Evolutionary conservation across 225 moss, liverwort and hornwort species (phyloP).

Genomic region (Marchantia paleacea): DNA sequence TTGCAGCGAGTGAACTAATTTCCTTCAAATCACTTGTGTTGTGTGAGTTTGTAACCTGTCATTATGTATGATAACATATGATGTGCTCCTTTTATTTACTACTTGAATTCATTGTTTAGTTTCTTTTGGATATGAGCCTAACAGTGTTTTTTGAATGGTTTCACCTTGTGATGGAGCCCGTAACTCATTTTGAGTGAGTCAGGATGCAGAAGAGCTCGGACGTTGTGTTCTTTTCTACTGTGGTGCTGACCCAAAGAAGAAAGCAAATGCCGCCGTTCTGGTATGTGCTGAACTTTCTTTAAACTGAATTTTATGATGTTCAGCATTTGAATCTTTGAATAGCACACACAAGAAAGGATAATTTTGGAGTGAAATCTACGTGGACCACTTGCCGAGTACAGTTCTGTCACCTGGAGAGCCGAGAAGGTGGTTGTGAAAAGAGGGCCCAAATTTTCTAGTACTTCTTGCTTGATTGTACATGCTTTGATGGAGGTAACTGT

Average conservation of each 20-base stretch:
- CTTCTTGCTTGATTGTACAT: too few species aligned
- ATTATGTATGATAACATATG: not conserved
- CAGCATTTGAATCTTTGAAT: too few species aligned
- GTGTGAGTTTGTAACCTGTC: not conserved
- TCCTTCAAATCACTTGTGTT: not conserved
- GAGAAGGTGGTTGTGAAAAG: too few species aligned
- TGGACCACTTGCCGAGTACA: too few species aligned
- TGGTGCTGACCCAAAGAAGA: conserved; percentile 77
- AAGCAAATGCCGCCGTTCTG: conserved; percentile 93
- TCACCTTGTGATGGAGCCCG: conserved; percentile 41
- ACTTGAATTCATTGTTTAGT: not conserved
- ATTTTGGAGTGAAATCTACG: too few species aligned
- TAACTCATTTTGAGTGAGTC: conserved; percentile 40
- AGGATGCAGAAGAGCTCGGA: conserved; percentile 97
- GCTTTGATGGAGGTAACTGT: too few species aligned
- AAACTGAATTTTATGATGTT: too few species aligned
- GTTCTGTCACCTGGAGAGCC: too few species aligned
- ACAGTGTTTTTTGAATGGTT: conserved; percentile 34
- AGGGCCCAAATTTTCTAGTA: too few species aligned
- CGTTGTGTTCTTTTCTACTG: conserved; percentile 89
- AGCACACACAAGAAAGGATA: too few species aligned
- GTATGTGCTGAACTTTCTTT: conserved; percentile 40
- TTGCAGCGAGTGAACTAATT: not conserved
- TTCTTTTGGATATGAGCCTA: conserved; percentile 22
- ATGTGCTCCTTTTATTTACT: too few species aligned